Evolutionary conservation across 2,329 filamentous ascomycete genomes (phyloP).

Genomic region (Talaromyces pinophilus): DNA sequence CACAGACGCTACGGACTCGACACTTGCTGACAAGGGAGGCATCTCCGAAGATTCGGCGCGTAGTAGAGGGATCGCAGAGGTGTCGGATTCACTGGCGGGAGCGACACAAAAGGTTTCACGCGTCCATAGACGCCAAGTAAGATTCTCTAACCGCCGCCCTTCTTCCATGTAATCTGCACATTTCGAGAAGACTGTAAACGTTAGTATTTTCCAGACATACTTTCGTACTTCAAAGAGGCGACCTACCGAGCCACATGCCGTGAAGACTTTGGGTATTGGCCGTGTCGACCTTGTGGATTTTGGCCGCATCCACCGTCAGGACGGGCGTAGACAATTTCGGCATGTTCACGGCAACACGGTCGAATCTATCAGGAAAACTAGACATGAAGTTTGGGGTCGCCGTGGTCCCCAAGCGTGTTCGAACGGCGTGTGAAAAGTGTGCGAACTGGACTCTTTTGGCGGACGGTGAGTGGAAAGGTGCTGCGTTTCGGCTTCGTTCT

Average conservation of each 20-base stretch:
- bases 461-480: background rate
- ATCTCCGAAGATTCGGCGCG: slow-evolving; percentile 54
- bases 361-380: slow-evolving; percentile 22
- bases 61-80: slow-evolving; percentile 52
- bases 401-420: slow-evolving; percentile 47
- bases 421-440: slow-evolving; percentile 40
- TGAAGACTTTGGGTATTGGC: slow-evolving; percentile 89
- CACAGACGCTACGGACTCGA: slow-evolving; percentile 69
- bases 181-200: slow-evolving; percentile 76
- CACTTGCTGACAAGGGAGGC: slow-evolving; percentile 73
- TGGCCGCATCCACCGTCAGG: slow-evolving; percentile 84
- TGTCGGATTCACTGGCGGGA: slow-evolving; percentile 55
- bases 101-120: slow-evolving; percentile 89
- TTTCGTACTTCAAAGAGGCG: background rate
- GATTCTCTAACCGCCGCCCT: slow-evolving; percentile 86
- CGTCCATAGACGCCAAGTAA: slow-evolving; percentile 95
- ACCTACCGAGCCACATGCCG: slow-evolving; percentile 94
- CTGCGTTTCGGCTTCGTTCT: background rate
- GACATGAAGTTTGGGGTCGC: slow-evolving; percentile 41
- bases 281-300: slow-evolving; percentile 94
- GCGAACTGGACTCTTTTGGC: slow-evolving; percentile 21
- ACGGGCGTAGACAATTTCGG: slow-evolving; percentile 82
- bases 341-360: slow-evolving; percentile 56
- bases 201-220: background rate
- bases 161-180: slow-evolving; percentile 93